Conservation (phyloP, 208 protist genomes). For the Strigomonas culicis region DNA sequence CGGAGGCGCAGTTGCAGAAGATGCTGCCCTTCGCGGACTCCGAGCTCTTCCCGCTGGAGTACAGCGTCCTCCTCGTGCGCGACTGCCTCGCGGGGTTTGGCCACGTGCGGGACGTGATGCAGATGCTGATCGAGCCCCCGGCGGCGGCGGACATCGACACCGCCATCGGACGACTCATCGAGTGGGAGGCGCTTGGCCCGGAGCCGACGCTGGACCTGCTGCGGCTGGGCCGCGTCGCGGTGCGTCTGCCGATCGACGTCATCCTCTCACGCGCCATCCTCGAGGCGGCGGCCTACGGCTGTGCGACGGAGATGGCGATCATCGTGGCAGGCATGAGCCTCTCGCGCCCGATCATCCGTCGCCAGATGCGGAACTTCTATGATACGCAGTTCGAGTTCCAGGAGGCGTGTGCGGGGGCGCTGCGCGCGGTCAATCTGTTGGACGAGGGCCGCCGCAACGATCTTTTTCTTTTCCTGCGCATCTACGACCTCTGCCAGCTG, state of each 20-base stretch:
- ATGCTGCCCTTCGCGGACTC: conserved; percentile 22
- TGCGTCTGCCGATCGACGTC: conserved; percentile 19
- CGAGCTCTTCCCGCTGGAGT: conserved; percentile 25
- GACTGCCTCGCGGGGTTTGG: conserved; percentile 18
- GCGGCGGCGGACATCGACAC: conserved; percentile 6
- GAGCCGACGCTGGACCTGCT: conserved; percentile 9
- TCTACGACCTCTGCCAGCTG: conserved; percentile 16
- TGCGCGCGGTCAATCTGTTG: not conserved
- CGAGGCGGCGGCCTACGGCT: conserved; percentile 13
- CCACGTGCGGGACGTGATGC: conserved; percentile 18
- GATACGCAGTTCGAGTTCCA: conserved; percentile 16
- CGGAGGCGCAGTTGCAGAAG: conserved; percentile 12
- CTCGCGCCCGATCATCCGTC: conserved; percentile 11
- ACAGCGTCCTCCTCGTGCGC: conserved; percentile 19
- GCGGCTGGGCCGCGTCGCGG: conserved; percentile 17
- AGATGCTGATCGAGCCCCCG: conserved; percentile 22
- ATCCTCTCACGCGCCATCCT: conserved; percentile 16
- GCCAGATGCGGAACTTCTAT: conserved; percentile 16
- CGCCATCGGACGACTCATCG: conserved; percentile 13
- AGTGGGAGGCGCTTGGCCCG: conserved; percentile 20
- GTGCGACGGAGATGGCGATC: conserved; percentile 20
- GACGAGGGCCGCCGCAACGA: conserved; percentile 22
- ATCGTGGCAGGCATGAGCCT: conserved; percentile 17
- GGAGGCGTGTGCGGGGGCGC: not conserved
- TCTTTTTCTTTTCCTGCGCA: conserved; percentile 11